Evolutionary conservation across 2,329 filamentous ascomycete species (phyloP).

Genomic region (Ceratocystis smalleyi): DNA sequence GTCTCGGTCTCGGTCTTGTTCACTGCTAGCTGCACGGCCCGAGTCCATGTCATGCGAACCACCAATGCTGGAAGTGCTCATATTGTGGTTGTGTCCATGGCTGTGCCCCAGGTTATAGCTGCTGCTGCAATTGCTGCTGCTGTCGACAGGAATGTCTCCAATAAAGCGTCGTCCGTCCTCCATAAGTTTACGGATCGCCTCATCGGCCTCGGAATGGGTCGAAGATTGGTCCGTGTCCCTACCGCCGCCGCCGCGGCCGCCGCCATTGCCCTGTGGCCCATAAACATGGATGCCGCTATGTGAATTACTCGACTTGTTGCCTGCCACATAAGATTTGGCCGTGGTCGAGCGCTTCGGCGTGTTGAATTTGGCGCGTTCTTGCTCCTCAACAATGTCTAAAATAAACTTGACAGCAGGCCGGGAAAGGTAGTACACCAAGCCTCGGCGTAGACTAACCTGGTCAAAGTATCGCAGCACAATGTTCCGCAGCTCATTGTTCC

Average conservation of each 20-base stretch:
- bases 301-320: not conserved
- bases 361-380: constrained; percentile 51
- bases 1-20: not conserved
- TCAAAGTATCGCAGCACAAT: constrained; percentile 96
- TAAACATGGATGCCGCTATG: not conserved
- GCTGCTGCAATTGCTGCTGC: not conserved
- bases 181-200: constrained; percentile 72
- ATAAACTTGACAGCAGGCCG: constrained; percentile 95
- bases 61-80: constrained; percentile 10
- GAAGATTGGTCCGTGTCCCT: constrained; percentile 10
- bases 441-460: constrained; percentile 86
- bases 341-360: constrained; percentile 12
- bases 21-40: not conserved
- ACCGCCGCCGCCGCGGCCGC: not conserved
- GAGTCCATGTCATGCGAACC: constrained; percentile 9
- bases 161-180: constrained; percentile 74
- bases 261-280: not conserved
- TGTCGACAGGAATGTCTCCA: constrained; percentile 27
- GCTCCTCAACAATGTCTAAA: constrained; percentile 90
- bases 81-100: constrained; percentile 6
- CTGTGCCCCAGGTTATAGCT: not conserved
- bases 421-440: constrained; percentile 96
- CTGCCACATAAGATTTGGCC: constrained; percentile 14
- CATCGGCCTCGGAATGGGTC: constrained; percentile 45
- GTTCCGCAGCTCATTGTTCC: constrained; percentile 92